Percentiles rank a stretch among this genome's conserved stretches.
Conservation (phyloP, 2,329 filamentous ascomycete species). For the Fusarium incarnatum region DNA sequence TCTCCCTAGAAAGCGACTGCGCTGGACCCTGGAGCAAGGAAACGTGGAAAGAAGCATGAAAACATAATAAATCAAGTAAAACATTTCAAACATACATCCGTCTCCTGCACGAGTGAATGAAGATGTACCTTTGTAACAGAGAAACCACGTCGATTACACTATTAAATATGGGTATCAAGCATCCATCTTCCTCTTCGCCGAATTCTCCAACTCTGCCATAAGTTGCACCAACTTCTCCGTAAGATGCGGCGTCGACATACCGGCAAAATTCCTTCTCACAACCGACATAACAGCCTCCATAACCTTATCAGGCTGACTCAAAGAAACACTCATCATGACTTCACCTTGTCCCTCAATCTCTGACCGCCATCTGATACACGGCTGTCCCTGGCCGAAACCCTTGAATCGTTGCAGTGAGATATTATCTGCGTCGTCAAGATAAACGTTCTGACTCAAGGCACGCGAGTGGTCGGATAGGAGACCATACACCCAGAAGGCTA, state of each 20-base stretch:
- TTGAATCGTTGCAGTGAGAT: slow-evolving; percentile 27
- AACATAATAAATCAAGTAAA: slow-evolving; percentile 13
- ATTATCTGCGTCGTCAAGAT: slow-evolving; percentile 18
- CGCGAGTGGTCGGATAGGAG: slow-evolving; percentile 15
- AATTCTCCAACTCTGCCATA: slow-evolving; percentile 35
- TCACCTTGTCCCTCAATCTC: slow-evolving; percentile 7
- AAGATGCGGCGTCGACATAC: slow-evolving; percentile 19
- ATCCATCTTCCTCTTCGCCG: slow-evolving; percentile 28
- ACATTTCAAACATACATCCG: neutral
- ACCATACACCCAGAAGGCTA: slow-evolving; percentile 47
- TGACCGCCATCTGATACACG: slow-evolving; percentile 27
- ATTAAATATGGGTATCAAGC: slow-evolving; percentile 2
- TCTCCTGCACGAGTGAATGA: neutral
- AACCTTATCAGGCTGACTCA: slow-evolving; percentile 27
- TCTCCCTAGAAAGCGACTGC: neutral
- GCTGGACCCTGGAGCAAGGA: too few species aligned
- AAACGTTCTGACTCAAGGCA: neutral
- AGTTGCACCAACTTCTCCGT: slow-evolving; percentile 34
- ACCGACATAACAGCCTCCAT: slow-evolving; percentile 29
- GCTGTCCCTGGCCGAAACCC: slow-evolving; percentile 29
- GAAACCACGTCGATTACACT: neutral
- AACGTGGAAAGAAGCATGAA: neutral
- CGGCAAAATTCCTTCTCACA: slow-evolving; percentile 21
- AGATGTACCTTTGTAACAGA: accelerated
- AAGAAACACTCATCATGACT: slow-evolving; percentile 13